Evolutionary conservation across 495 filamentous ascomycete species (phyloP).

Genomic region (Paragyromitra xinjiangensis): DNA sequence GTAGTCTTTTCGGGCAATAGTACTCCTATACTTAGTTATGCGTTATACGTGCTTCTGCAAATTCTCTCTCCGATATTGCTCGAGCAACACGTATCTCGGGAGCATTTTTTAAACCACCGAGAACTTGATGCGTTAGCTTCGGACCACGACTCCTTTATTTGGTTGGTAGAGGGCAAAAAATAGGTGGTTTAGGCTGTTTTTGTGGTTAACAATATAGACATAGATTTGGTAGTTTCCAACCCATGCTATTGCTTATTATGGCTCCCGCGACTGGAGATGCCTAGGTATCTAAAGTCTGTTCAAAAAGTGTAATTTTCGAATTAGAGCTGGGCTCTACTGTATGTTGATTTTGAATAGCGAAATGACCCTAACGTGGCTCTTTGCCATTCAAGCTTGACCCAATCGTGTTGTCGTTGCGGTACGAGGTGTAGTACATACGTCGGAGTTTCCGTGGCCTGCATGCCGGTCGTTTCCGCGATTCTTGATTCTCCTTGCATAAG

Average conservation of each 20-base stretch:
- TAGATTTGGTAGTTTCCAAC: not conserved
- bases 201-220: not conserved
- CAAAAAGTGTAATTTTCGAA: too few species aligned
- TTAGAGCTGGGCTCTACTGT: too few species aligned
- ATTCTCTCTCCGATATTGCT: not conserved
- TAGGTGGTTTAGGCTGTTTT: not conserved
- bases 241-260: not conserved
- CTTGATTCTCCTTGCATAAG: too few species aligned
- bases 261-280: not conserved
- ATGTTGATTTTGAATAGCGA: too few species aligned
- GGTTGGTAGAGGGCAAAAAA: not conserved
- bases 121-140: not conserved
- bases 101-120: not conserved
- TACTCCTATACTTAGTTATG: not conserved
- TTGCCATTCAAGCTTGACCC: too few species aligned
- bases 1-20: not conserved
- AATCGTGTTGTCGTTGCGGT: too few species aligned
- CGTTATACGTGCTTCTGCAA: slow-evolving; percentile 3
- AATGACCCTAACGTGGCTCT: too few species aligned
- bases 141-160: not conserved
- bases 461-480: too few species aligned
- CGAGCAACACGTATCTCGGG: not conserved
- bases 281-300: too few species aligned
- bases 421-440: too few species aligned
- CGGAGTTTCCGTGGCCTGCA: too few species aligned